Percentiles rank a stretch among this genome's conserved stretches.
Conservation (phyloP, 2,329 filamentous ascomycete species). For the Cytospora piceicola region DNA sequence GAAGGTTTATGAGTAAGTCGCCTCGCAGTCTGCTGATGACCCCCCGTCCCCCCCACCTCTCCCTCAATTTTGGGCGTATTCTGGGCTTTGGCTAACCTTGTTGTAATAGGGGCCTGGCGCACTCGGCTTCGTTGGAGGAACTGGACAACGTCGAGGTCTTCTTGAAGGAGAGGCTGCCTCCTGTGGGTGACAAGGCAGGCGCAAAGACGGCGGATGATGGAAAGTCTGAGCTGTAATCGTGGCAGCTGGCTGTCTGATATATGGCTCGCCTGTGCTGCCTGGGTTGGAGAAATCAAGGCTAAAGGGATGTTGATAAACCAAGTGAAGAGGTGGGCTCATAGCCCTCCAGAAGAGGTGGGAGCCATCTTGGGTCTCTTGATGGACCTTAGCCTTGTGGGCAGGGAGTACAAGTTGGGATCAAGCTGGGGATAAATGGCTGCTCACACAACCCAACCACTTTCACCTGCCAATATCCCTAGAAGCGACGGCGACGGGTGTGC, state of each 20-base stretch:
- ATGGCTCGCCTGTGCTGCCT: background rate
- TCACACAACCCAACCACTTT: background rate
- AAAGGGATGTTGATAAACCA: background rate
- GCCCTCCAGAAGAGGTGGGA: background rate
- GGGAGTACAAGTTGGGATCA: background rate
- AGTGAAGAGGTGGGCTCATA: background rate
- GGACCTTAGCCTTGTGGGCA: background rate
- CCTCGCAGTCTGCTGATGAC: slow-evolving; percentile 1
- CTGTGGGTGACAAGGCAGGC: slow-evolving; percentile 41
- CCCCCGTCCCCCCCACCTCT: too few relatives aligned
- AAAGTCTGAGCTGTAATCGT: slow-evolving; percentile 43
- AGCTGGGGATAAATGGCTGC: background rate
- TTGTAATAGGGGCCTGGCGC: slow-evolving; percentile 63
- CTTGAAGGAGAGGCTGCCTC: slow-evolving; percentile 51
- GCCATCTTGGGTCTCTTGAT: background rate
- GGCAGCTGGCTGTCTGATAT: background rate
- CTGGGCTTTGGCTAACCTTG: slow-evolving; percentile 1
- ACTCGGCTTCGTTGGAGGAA: slow-evolving; percentile 77
- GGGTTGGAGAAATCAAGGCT: background rate
- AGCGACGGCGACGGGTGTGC: background rate
- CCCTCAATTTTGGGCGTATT: too few relatives aligned
- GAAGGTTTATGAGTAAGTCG: slow-evolving; percentile 70
- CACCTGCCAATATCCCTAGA: background rate
- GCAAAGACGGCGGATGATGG: slow-evolving; percentile 26
- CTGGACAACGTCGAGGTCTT: slow-evolving; percentile 78